Base-by-base conservation (phyloP, 768 basidiomycete species). In the Lentinus tigrinus region DNA sequence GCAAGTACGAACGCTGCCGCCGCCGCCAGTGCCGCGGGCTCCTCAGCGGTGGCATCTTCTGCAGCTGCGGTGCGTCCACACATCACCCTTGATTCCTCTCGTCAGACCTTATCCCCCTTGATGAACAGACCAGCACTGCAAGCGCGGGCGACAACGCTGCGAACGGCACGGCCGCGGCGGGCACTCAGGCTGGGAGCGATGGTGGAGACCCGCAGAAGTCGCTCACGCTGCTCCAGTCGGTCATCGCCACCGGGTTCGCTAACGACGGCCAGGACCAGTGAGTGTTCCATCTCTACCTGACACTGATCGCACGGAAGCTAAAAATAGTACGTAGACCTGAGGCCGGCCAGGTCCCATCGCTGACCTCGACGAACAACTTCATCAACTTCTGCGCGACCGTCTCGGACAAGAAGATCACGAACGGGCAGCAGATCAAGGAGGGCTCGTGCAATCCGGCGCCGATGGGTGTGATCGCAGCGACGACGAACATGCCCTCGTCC, bases 381-480 rank as follows among this genome's bases (percentile, higher is more conserved):
- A 81, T 82, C 77, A 85, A 85, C 76, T 81, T 78, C 67, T 82
- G 81, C 64, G 54, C 64, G 6, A 67, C 66, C 21, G 51, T 65
- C 17, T 62, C 69, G 24, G 60, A 71, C 53, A 63, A 73, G 52
- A 69, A 75, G 16, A 65, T 78, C 51, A 83, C 82, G 38, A 78
- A 81, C 69, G 81, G 81, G 19, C 49, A 70, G 62, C 68, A 69
- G 57, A 52, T 69, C 59, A 71, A 63, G 56, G 71, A 69, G 4
- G 82, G 83, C 11, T 84, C 83, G n/a, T 85, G 85, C 68, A 85
- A 87, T 70, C 78, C 81, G 31, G 75, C 81, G 8, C 81, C 82
- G 0, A 83, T 87, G 77, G 87, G 88, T 51, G 65, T 77, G 43
- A 81, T 89, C 52, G 77, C 82, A n/a, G 70, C 83, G 8, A 68